Conservation (phyloP, 163 green algal genomes). For the Volvox carteri region DNA sequence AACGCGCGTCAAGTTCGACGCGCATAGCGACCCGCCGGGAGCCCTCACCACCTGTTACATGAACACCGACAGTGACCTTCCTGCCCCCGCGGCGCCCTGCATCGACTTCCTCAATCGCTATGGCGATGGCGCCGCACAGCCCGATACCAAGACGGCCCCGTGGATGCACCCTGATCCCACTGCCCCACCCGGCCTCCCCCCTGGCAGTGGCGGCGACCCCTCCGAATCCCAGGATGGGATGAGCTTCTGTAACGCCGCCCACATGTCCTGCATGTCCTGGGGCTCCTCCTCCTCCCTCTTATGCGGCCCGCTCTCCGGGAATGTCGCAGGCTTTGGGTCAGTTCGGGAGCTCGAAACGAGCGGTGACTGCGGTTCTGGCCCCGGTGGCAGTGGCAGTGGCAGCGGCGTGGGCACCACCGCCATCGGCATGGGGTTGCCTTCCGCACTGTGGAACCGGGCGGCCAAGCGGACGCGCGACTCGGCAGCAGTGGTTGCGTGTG, state of each 20-base stretch:
- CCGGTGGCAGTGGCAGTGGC: too few species aligned
- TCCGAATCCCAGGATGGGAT: not conserved
- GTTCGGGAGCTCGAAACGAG: too few species aligned
- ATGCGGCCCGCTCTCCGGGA: too few species aligned
- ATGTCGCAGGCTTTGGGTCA: too few species aligned
- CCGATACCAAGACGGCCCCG: not conserved
- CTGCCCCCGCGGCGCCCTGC: conserved; percentile 10
- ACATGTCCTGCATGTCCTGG: not conserved
- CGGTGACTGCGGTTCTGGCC: too few species aligned
- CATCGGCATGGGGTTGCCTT: too few species aligned
- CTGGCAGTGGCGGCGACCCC: too few species aligned
- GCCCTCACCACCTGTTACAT: not conserved
- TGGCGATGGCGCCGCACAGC: not conserved
- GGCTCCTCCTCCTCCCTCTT: conserved; percentile 14
- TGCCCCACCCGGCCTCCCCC: not conserved
- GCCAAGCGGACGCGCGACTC: too few species aligned
- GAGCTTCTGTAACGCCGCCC: not conserved
- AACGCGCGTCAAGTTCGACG: not conserved
- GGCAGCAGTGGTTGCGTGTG: too few species aligned
- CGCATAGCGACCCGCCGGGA: conserved; percentile 15
- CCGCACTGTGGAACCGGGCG: too few species aligned
- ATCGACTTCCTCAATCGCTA: not conserved
- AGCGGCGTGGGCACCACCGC: too few species aligned
- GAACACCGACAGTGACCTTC: conserved; percentile 34
- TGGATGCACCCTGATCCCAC: conserved; percentile 48